These are phyloP conservation scores for Atractiella rhizophila DNA, from an alignment of 768 basidiomycete species.

Conservation along the genomic window DNA sequence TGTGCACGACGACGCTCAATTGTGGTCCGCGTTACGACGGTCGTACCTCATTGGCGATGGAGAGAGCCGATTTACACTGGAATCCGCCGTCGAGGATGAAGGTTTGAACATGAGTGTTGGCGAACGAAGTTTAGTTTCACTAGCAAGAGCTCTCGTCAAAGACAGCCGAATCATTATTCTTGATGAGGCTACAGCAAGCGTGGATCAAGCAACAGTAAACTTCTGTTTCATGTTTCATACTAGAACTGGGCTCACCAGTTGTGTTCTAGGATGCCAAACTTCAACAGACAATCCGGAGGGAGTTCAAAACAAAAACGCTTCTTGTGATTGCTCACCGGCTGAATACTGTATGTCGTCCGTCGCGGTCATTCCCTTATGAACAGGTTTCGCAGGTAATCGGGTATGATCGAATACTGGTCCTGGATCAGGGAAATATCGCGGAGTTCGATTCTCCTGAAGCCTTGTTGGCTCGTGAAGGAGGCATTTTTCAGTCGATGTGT, in stretches of 20 bases:
- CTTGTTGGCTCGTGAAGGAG: too few relatives aligned
- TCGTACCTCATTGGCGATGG: too few relatives aligned
- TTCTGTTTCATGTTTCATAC: background rate
- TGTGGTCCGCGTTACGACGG: too few relatives aligned
- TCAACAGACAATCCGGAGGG: constrained; percentile 54
- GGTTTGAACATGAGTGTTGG: constrained; percentile 24
- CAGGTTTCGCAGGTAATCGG: constrained; percentile 36
- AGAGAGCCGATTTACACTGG: constrained; percentile 40
- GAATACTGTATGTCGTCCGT: constrained; percentile 50
- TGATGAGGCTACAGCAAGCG: constrained; percentile 35
- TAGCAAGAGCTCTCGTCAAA: constrained; percentile 67
- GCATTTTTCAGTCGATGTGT: too few relatives aligned
- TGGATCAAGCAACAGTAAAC: constrained; percentile 11
- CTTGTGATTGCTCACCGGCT: constrained; percentile 45
- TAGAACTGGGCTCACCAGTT: constrained; percentile 28
- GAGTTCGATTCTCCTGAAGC: constrained; percentile 2
- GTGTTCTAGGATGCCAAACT: constrained; percentile 74
- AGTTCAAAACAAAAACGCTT: constrained; percentile 53
- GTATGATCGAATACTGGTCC: constrained; percentile 66
- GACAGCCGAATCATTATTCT: constrained; percentile 55
- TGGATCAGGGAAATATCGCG: constrained; percentile 47
- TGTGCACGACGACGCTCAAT: constrained; percentile 12
- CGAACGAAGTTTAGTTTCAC: constrained; percentile 56
- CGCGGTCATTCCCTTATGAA: too few relatives aligned
- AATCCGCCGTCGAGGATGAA: constrained; percentile 59